Evolutionary conservation across 139 green algal species (phyloP), one percentile per base, ranked within the genome.

Genomic region (Closterium sp.): DNA sequence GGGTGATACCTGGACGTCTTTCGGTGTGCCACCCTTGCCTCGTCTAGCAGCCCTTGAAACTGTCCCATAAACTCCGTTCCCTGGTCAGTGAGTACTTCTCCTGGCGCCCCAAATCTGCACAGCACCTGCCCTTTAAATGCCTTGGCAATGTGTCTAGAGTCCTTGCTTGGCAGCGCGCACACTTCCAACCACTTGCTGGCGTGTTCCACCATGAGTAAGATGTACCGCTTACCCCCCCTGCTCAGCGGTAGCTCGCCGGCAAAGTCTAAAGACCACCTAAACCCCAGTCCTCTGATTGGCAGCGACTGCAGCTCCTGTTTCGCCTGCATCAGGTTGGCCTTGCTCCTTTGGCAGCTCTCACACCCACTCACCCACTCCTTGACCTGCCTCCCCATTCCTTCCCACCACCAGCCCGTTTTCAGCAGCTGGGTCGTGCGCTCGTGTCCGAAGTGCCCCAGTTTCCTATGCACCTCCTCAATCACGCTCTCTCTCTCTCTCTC

Each of bases 201-300:
- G 22, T 94, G 79, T 32, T 96, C 92, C 9, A 95, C 89, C 0
- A 73, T 84, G 0, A 96, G 73, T 89, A 95, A 90, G 5, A 93
- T 70, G 70, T 95, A 95, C 2, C 22, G 87, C 89, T 95, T 73
- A 31, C 89, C 87, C 22, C 70, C 31, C 11, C 9, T 22, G 5
- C 87, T 89, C 13, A 30, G 19, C 0, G 70, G 24, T 0, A 96
- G 89, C 24, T 86, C 86, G 1, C 91, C 92, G 4, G 84, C 90
- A 17, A 94, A 28, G 31, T 95, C 93, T 17, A 95, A 29, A 4
- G 84, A 38, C 10, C 31, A 89, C 21, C 89, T 6, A 29, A 79
- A 89, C 11, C 70, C 88, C 19, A 89, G 31, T 79, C 73, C 89
- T 6, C 19, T 9, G 21, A 92, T 88, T 30, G 50, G n/a, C 70